Evolutionary conservation across 2,329 filamentous ascomycete species (phyloP).

Genomic region (Chrysoporthe deuterocubensis): DNA sequence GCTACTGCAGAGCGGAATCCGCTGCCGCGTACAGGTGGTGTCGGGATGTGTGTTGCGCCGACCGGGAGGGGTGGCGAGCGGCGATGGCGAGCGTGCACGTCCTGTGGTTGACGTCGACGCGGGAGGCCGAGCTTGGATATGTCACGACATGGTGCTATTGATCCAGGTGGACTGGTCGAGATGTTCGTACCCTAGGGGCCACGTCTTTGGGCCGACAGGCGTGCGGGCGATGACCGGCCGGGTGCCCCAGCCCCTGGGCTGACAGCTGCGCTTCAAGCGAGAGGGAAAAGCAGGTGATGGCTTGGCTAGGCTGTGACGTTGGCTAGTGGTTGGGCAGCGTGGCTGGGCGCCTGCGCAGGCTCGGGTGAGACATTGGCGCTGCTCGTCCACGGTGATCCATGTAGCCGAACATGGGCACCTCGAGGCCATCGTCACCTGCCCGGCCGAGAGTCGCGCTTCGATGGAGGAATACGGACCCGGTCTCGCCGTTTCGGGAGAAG

Average conservation of each 20-base stretch:
- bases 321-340: background rate
- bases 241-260: background rate
- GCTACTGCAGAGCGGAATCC: constrained; percentile 23
- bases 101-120: constrained; percentile 10
- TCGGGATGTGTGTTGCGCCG: background rate
- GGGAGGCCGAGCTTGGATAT: constrained; percentile 14
- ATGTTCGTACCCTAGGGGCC: background rate
- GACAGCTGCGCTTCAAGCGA: background rate
- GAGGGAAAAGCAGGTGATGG: background rate
- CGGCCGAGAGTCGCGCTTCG: constrained; percentile 5
- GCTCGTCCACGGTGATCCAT: too few species aligned
- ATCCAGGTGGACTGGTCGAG: constrained; percentile 20
- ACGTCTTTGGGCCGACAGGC: background rate
- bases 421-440: background rate
- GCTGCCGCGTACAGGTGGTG: constrained; percentile 19
- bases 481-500: background rate
- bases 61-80: constrained; percentile 9
- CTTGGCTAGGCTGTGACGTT: background rate
- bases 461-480: constrained; percentile 3
- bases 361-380: too few species aligned
- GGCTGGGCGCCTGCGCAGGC: background rate
- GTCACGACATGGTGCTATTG: constrained; percentile 19
- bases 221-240: background rate
- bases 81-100: background rate
- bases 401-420: background rate